These are phyloP conservation scores for Neonothopanus nambi DNA, from an alignment of 1,284 basidiomycete species.

Conservation along the genomic window DNA sequence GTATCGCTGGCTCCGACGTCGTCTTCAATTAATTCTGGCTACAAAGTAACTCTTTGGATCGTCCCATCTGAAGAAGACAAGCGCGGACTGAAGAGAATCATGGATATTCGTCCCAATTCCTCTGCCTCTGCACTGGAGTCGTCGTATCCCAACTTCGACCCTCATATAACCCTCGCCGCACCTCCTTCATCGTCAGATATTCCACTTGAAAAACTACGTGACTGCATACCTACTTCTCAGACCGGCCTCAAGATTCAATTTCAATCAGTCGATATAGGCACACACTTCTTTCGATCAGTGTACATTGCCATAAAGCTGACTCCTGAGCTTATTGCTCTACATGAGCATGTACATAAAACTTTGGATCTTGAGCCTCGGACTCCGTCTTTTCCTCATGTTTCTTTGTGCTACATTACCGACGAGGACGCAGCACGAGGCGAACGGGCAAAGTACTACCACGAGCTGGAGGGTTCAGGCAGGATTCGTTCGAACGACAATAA, in stretches of 20 bases:
- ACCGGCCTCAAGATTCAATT: slow-evolving; percentile 30
- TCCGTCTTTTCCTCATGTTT: slow-evolving; percentile 67
- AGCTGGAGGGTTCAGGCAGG: slow-evolving; percentile 37
- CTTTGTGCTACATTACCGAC: slow-evolving; percentile 68
- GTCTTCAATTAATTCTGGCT: too few species aligned
- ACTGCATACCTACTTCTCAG: slow-evolving; percentile 39
- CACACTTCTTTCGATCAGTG: slow-evolving; percentile 49
- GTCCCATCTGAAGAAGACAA: slow-evolving; percentile 39
- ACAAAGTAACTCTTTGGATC: slow-evolving; percentile 53
- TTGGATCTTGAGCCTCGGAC: slow-evolving; percentile 46
- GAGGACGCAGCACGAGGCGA: slow-evolving; percentile 47
- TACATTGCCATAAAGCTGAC: too few species aligned
- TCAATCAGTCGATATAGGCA: too few species aligned
- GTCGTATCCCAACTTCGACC: slow-evolving; percentile 61
- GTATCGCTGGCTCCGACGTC: too few species aligned
- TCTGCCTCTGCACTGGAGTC: slow-evolving; percentile 23
- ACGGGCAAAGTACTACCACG: slow-evolving; percentile 34
- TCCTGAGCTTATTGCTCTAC: too few species aligned
- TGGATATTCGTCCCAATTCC: slow-evolving; percentile 32
- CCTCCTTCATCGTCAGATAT: slow-evolving; percentile 36
- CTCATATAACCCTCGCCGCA: slow-evolving; percentile 70
- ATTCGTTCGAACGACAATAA: slow-evolving; percentile 28
- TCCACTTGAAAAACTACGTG: slow-evolving; percentile 34
- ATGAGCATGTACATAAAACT: slow-evolving; percentile 13
- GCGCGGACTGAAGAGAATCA: slow-evolving; percentile 32